Conservation (phyloP, 176 grass and related monocot genomes). For the Otatea glauca region DNA sequence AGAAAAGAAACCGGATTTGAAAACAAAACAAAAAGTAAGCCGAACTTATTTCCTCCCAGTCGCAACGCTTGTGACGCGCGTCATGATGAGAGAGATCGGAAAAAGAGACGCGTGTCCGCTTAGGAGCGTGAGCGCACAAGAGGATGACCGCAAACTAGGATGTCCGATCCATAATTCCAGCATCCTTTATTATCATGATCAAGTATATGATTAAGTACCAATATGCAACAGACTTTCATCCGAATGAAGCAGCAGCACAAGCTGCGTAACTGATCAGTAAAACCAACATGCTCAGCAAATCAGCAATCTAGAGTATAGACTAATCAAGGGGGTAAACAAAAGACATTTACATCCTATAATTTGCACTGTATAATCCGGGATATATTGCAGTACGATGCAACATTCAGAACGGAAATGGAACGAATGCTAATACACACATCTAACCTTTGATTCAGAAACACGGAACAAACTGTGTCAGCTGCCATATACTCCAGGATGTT, state of each 20-base stretch:
- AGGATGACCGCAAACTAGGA: too few relatives aligned
- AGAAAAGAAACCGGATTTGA: too few relatives aligned
- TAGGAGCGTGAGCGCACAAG: too few relatives aligned
- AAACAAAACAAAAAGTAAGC: too few relatives aligned
- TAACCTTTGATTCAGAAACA: conserved; percentile 50
- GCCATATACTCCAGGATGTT: conserved; percentile 10
- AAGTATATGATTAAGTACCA: neutral
- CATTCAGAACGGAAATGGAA: conserved; percentile 45
- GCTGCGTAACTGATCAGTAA: too few relatives aligned
- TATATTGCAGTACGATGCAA: conserved; percentile 40
- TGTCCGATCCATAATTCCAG: conserved; percentile 27
- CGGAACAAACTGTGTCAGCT: conserved; percentile 27
- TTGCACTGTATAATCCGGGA: conserved; percentile 26
- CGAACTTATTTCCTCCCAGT: too few relatives aligned
- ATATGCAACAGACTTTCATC: too few relatives aligned
- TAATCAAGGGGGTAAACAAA: neutral
- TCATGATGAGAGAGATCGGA: too few relatives aligned
- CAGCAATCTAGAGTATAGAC: neutral
- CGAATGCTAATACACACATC: conserved; percentile 44
- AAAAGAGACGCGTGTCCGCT: too few relatives aligned
- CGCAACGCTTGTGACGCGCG: too few relatives aligned
- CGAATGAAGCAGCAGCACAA: neutral
- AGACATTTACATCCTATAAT: neutral
- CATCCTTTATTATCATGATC: neutral
- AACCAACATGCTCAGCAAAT: too few relatives aligned